Percentiles rank a stretch among this genome's conserved stretches.
Evolutionary conservation across 257 asterid genomes (phyloP).

Genomic region (Primulina huaijiensis): DNA sequence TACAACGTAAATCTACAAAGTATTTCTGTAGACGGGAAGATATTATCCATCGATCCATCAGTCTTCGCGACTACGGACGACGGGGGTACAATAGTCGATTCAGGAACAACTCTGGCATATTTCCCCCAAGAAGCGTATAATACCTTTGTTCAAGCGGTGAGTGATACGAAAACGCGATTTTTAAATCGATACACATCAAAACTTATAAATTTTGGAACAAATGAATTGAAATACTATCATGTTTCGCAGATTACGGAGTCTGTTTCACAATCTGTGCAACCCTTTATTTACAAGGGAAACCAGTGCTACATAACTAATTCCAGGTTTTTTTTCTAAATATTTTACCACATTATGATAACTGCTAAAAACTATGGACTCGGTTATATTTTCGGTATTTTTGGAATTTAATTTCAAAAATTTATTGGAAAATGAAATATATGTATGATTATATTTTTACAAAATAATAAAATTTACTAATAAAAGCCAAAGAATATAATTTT

Average conservation of each 20-base stretch:
- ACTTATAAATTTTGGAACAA: neutral
- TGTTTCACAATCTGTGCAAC: slow-evolving; percentile 60
- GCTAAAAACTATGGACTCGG: no score
- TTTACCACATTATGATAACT: no score
- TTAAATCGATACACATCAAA: neutral
- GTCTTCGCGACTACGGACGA: slow-evolving; percentile 65
- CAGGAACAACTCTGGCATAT: slow-evolving; percentile 95
- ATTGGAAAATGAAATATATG: no score
- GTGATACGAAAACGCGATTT: slow-evolving; percentile 24
- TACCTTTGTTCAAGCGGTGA: slow-evolving; percentile 70
- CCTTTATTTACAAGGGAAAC: slow-evolving; percentile 56
- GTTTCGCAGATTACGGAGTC: slow-evolving; percentile 58
- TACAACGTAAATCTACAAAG: slow-evolving; percentile 81
- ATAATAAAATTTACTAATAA: no score
- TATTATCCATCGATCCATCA: slow-evolving; percentile 57
- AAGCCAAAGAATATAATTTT: no score
- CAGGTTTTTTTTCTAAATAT: slow-evolving; percentile 44
- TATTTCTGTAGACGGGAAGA: slow-evolving; percentile 81
- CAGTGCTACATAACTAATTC: slow-evolving; percentile 76
- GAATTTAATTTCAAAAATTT: no score
- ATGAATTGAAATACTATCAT: neutral
- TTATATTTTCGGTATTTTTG: no score
- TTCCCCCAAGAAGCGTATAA: slow-evolving; percentile 84
- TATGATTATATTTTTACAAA: no score
- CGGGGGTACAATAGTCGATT: slow-evolving; percentile 88